These are phyloP conservation scores for Naganishia antarctica DNA, from an alignment of 768 basidiomycete genomes.

Conservation along the genomic window DNA sequence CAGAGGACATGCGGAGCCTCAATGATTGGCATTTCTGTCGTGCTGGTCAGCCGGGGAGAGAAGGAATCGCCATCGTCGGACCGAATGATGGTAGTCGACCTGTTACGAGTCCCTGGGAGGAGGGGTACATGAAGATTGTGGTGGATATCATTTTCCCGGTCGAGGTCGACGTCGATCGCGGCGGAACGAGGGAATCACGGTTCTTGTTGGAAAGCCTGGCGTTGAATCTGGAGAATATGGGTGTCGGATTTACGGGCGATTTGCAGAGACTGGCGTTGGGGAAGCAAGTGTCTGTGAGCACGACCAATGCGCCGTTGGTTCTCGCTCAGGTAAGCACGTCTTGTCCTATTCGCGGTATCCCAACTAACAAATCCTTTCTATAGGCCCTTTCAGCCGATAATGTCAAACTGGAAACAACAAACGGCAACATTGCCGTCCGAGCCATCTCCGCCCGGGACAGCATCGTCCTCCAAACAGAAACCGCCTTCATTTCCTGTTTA, in stretches of 20 bases:
- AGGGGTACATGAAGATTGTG: conserved; percentile 8
- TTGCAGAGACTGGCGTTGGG: neutral
- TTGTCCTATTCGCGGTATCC: too few species aligned
- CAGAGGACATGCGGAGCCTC: neutral
- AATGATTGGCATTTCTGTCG: conserved; percentile 8
- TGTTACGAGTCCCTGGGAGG: neutral
- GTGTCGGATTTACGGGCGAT: neutral
- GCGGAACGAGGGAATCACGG: neutral
- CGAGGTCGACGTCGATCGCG: neutral
- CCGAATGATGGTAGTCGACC: conserved; percentile 10
- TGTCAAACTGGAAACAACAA: neutral
- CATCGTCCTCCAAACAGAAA: conserved; percentile 1
- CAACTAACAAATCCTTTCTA: too few species aligned
- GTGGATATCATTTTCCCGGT: neutral
- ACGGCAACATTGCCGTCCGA: conserved; percentile 5
- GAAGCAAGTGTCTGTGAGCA: neutral
- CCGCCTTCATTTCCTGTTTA: neutral
- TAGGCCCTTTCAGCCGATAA: neutral
- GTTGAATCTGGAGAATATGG: conserved; percentile 10
- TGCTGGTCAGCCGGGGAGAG: neutral
- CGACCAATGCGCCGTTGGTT: neutral
- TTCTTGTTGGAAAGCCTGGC: neutral
- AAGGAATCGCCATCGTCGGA: neutral
- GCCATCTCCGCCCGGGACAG: neutral
- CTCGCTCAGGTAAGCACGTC: neutral